These are phyloP conservation scores for Pseudophaeomoniella oleicola DNA, from an alignment of 2,329 filamentous ascomycete species.

Conservation along the genomic window DNA sequence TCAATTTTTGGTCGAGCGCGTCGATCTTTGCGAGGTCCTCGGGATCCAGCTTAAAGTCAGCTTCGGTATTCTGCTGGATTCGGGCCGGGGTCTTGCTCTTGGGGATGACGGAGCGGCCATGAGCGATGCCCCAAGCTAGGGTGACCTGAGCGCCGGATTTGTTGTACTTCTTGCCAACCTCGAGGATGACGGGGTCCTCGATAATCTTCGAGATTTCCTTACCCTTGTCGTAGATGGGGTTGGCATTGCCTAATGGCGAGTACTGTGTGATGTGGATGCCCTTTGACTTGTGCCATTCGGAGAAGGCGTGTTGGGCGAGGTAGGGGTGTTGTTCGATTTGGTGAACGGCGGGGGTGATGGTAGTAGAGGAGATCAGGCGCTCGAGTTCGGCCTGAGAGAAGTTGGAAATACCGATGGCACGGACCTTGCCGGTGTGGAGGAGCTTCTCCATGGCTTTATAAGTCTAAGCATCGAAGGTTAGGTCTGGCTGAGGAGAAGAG, in stretches of 20 bases:
- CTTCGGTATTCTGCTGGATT: neutral
- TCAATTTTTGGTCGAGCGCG: neutral
- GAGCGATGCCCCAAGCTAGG: neutral
- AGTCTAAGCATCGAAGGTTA: slow-evolving; percentile 22
- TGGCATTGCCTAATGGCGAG: slow-evolving; percentile 19
- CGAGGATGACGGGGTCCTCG: slow-evolving; percentile 1
- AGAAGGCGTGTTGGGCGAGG: slow-evolving; percentile 29
- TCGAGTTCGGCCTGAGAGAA: slow-evolving; percentile 42
- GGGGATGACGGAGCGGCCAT: neutral
- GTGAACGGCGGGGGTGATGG: slow-evolving; percentile 27
- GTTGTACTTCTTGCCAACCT: slow-evolving; percentile 1
- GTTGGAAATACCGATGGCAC: slow-evolving; percentile 66
- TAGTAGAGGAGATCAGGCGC: slow-evolving; percentile 26
- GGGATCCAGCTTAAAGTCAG: neutral
- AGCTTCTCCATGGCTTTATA: slow-evolving; percentile 55
- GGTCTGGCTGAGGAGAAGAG: slow-evolving; percentile 1
- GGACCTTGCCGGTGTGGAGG: slow-evolving; percentile 44
- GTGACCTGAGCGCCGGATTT: slow-evolving; percentile 1
- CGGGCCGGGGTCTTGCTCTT: neutral
- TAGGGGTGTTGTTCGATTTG: slow-evolving; percentile 32
- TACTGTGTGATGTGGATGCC: slow-evolving; percentile 27
- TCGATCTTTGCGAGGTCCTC: neutral
- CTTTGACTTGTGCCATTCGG: slow-evolving; percentile 26
- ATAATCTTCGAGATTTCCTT: neutral
- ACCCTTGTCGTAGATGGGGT: too few species aligned